Evolutionary conservation across 371 early-diverging fungal species (phyloP), one percentile per base, ranked within the genome.

Genomic region (Batrachochytrium dendrobatidis): DNA sequence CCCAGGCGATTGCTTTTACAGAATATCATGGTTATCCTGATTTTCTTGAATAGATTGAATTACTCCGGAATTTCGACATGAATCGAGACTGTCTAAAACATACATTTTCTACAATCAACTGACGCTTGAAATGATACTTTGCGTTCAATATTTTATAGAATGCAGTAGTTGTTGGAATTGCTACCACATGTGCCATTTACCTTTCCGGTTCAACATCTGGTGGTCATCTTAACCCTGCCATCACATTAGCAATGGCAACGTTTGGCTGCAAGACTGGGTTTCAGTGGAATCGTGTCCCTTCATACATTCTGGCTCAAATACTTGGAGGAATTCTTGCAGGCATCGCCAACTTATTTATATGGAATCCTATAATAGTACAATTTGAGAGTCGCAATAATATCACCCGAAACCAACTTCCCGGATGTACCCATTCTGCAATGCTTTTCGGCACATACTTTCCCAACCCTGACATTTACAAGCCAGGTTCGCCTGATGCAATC

Each of bases 401-500:
- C 32, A 20, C 22, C 5, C 17, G 65, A 8, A 63, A 57, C 18
- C 3, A 3, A 8, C n/a, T n/a, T n/a, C 24, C 65, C 18, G 56
- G 46, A 31, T 43, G 32, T 22, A 50, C 25, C 15, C 49, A 29
- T n/a, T 63, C 66, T 17, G 69, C 69, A 0, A 57, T 69, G 60
- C 50, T 63, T 7, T 66, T 61, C 45, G 24, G 22, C 5, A 35
- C 56, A 24, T 64, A 64, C 39, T 57, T 56, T 35, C 62, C 68
- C 31, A 60, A 66, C 52, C 32, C 53, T 24, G 44, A 44, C n/a
- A 34, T n/a, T 35, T 52, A 39, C 51, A 20, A 18, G 7, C 34
- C 45, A 34, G 3, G 10, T n/a, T 3, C 73, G 3, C 87, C 91
- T 1, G 86, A 82, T 29, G 83, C 82, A 32, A 84, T 90, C 56